Percentiles rank a stretch among this genome's conserved stretches.
Conservation (phyloP, 2,329 filamentous ascomycete genomes). For the Fusarium subtropicale region DNA sequence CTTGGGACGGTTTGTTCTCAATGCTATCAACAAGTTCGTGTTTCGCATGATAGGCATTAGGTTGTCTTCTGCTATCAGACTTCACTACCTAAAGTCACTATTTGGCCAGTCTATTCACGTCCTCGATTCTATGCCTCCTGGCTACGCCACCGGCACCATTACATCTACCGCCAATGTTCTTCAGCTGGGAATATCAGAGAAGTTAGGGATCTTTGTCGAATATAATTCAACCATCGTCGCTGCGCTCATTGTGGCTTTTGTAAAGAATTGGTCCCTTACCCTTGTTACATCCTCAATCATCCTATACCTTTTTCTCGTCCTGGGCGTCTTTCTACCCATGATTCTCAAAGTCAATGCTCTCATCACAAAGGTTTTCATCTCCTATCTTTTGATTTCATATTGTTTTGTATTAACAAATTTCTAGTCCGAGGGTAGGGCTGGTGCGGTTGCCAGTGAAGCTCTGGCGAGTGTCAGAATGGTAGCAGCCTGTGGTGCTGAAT, state of each 20-base stretch:
- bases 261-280: conserved; percentile 68
- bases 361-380: conserved; percentile 53
- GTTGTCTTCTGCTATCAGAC: conserved; percentile 69
- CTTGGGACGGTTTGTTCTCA: conserved; percentile 71
- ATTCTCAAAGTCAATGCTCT: conserved; percentile 64
- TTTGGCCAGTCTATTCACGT: conserved; percentile 75
- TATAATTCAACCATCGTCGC: conserved; percentile 64
- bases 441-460: conserved; percentile 70
- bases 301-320: conserved; percentile 64
- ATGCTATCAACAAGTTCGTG: conserved; percentile 71
- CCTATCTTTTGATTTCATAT: not conserved
- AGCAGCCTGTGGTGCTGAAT: conserved; percentile 71
- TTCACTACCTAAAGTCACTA: conserved; percentile 72
- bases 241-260: conserved; percentile 66
- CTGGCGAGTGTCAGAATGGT: conserved; percentile 71
- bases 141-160: conserved; percentile 71
- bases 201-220: conserved; percentile 69
- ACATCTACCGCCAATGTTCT: conserved; percentile 72
- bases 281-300: conserved; percentile 69
- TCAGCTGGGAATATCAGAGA: conserved; percentile 74
- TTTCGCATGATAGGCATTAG: conserved; percentile 72
- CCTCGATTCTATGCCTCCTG: conserved; percentile 73
- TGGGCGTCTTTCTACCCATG: conserved; percentile 64
- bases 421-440: conserved; percentile 66
- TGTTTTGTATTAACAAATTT: conserved; percentile 9